Conservation (phyloP, 2,329 filamentous ascomycete genomes). For the Trichophyton mentagrophytes region DNA sequence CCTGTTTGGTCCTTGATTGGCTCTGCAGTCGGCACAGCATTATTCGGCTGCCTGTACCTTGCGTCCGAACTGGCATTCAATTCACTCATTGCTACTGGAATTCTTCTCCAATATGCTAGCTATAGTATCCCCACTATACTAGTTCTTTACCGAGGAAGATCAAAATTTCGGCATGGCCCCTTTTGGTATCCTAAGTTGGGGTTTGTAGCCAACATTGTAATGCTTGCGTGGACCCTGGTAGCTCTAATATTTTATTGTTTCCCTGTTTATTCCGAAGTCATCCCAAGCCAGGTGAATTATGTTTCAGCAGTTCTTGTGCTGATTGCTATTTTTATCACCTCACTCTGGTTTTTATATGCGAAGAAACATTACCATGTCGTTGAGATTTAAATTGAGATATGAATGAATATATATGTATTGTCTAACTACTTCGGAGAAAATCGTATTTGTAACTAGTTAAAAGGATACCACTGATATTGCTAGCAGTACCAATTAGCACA, state of each 20-base stretch:
- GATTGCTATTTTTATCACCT: not conserved
- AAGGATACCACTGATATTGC: too few relatives aligned
- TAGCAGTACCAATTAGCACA: too few relatives aligned
- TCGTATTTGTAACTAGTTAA: too few relatives aligned
- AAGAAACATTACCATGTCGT: not conserved
- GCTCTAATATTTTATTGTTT: conserved; percentile 1
- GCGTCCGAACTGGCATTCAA: not conserved
- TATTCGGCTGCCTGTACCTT: not conserved
- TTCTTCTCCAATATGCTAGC: conserved; percentile 1
- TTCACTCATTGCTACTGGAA: conserved; percentile 1
- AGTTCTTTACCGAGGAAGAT: not conserved
- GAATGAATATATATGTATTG: not conserved
- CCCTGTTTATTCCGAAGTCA: not conserved
- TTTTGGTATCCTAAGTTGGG: conserved; percentile 2
- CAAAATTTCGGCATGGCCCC: not conserved
- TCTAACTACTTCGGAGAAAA: not conserved
- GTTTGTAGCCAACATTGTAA: not conserved
- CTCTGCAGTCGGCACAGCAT: not conserved
- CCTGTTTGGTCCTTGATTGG: conserved; percentile 1
- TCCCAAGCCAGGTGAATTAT: conserved; percentile 3
- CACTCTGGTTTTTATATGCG: conserved; percentile 1
- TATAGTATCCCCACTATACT: not conserved
- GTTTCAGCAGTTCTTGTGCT: not conserved
- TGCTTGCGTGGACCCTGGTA: not conserved
- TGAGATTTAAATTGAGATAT: not conserved